Evolutionary conservation across 1,284 basidiomycete genomes (phyloP).

Genomic region (Macrocybe sp.): DNA sequence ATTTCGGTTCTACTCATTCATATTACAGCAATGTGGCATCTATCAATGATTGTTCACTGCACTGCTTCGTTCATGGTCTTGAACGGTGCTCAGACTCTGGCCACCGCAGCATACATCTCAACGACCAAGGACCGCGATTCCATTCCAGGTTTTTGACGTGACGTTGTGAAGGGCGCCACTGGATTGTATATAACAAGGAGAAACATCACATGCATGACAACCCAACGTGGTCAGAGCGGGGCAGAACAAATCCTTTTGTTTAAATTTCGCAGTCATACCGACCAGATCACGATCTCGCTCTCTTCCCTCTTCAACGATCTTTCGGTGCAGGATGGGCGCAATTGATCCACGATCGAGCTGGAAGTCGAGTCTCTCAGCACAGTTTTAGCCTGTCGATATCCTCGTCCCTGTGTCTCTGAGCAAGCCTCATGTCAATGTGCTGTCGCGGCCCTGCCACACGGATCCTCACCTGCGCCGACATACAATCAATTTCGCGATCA

Average conservation of each 20-base stretch:
- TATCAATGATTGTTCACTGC: not conserved
- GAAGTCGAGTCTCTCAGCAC: slow-evolving; percentile 17
- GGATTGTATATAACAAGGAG: slow-evolving; percentile 4
- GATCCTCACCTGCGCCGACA: slow-evolving; percentile 46
- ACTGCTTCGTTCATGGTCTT: not conserved
- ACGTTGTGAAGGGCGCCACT: slow-evolving; percentile 5
- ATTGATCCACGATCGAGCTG: too few relatives aligned
- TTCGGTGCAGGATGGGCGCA: too few relatives aligned
- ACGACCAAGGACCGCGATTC: not conserved
- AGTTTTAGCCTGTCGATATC: slow-evolving; percentile 64
- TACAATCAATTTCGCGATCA: slow-evolving; percentile 4
- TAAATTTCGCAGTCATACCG: too few relatives aligned
- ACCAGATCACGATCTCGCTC: too few relatives aligned
- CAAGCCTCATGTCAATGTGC: slow-evolving; percentile 63
- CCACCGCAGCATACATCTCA: not conserved
- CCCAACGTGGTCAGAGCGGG: slow-evolving; percentile 2
- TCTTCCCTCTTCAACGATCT: too few relatives aligned
- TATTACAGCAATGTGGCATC: too few relatives aligned
- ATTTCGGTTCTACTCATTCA: too few relatives aligned
- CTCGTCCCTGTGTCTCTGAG: slow-evolving; percentile 43
- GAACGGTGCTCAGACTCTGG: not conserved
- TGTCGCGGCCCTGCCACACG: slow-evolving; percentile 48
- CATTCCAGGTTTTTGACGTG: slow-evolving; percentile 11
- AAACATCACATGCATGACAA: slow-evolving; percentile 8
- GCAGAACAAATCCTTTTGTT: too few relatives aligned